phyloP scores from a whole-genome alignment of 345 rosid genomes.

The Eutrema yunnanense region DNA sequence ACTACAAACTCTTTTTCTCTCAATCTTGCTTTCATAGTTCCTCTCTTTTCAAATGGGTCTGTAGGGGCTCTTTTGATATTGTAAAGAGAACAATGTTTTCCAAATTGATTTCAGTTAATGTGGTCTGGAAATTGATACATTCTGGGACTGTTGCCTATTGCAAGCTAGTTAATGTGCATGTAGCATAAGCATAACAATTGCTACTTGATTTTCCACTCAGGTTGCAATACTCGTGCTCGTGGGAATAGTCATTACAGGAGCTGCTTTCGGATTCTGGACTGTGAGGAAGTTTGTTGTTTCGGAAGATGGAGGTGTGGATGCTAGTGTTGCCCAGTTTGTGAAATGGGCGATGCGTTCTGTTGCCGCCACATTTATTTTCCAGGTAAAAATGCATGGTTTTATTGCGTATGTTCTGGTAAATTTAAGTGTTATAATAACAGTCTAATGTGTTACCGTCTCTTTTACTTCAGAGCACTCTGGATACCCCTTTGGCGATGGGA shows the following conservation, averaged over 20 bases:
- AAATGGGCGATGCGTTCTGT: slow-evolving; percentile 86
- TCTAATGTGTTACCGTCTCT: not conserved
- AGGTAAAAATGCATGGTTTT: slow-evolving; percentile 34
- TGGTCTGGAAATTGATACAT: too few species aligned
- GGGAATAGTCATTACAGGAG: slow-evolving; percentile 74
- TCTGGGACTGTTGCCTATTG: not conserved
- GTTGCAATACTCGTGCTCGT: slow-evolving; percentile 57
- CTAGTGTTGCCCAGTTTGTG: slow-evolving; percentile 75
- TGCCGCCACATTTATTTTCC: slow-evolving; percentile 66
- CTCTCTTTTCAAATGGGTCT: not conserved
- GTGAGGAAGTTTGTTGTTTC: slow-evolving; percentile 79
- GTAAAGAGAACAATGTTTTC: not conserved
- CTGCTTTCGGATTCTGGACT: slow-evolving; percentile 91
- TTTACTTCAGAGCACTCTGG: slow-evolving; percentile 63
- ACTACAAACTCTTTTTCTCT: not conserved
- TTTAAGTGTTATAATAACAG: not conserved
- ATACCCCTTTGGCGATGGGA: slow-evolving; percentile 49
- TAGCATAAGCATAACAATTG: not conserved
- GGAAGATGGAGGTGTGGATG: slow-evolving; percentile 77
- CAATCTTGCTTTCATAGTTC: not conserved
- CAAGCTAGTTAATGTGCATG: not conserved
- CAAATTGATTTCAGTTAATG: not conserved
- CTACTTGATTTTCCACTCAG: slow-evolving; percentile 33
- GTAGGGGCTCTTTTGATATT: not conserved
- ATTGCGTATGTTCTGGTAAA: not conserved